These are phyloP conservation scores for Coemansia reversa DNA, from an alignment of 192 early-diverging fungal genomes.

Conservation along the genomic window DNA sequence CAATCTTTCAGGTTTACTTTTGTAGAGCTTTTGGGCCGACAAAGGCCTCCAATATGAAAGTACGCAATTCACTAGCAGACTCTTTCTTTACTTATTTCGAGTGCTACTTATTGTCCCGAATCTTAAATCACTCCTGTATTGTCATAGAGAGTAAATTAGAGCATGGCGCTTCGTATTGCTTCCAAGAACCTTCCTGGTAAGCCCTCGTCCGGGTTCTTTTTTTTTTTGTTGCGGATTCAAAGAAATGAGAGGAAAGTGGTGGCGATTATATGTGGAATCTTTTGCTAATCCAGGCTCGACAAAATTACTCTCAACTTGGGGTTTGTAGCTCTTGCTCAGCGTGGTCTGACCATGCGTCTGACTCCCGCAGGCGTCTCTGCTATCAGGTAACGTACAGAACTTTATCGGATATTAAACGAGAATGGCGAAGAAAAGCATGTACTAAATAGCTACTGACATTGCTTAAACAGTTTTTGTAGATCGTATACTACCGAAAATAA, in stretches of 20 bases:
- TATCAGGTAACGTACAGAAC: conserved; percentile 24
- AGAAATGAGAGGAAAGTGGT: too few relatives aligned
- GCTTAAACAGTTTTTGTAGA: conserved; percentile 13
- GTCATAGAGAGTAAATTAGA: neutral
- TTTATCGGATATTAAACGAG: neutral
- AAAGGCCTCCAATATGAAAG: too few relatives aligned
- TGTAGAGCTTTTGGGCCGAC: too few relatives aligned
- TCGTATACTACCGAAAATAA: conserved; percentile 38
- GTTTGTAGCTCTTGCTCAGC: conserved; percentile 48
- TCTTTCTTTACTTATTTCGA: too few relatives aligned
- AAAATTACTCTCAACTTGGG: too few relatives aligned
- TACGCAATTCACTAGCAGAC: too few relatives aligned
- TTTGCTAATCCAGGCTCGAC: too few relatives aligned
- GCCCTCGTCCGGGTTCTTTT: neutral
- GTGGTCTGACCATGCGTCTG: conserved; percentile 46
- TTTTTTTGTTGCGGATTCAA: neutral
- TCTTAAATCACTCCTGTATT: too few relatives aligned
- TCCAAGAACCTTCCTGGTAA: conserved; percentile 49
- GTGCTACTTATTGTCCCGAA: conserved; percentile 3
- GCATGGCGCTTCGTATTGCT: conserved; percentile 44
- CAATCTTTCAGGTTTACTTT: too few relatives aligned
- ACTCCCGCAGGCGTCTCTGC: conserved; percentile 44
- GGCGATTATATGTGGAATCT: too few relatives aligned
- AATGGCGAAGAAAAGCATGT: neutral
- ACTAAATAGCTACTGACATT: neutral